Percentiles rank a stretch among this genome's conserved stretches.
phyloP scores from a whole-genome alignment of 345 rosid species.

The Lepidium africanum region DNA sequence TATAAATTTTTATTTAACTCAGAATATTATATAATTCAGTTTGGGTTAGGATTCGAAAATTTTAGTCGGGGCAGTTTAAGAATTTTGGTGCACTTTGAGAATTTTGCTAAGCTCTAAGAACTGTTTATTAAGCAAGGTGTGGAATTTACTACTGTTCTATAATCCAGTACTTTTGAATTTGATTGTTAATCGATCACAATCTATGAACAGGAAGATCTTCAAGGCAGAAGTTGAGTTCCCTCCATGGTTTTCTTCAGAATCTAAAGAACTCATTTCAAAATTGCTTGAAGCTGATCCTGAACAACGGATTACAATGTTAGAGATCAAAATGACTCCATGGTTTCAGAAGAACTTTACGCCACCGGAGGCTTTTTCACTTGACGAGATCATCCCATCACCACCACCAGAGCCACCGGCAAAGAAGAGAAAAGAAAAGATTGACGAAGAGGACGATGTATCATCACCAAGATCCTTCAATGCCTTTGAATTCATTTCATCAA shows the following conservation, averaged over 20 bases:
- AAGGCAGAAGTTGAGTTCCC: constrained; percentile 58
- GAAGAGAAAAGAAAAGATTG: neutral
- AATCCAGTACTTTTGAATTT: neutral
- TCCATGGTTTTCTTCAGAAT: constrained; percentile 52
- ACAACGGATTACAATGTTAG: constrained; percentile 49
- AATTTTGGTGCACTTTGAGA: too few relatives aligned
- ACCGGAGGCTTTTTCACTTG: constrained; percentile 31
- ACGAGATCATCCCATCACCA: constrained; percentile 21
- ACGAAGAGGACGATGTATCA: neutral
- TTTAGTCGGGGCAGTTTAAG: too few relatives aligned
- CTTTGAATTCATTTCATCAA: constrained; percentile 61
- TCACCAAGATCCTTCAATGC: constrained; percentile 53
- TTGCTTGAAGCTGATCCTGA: constrained; percentile 61
- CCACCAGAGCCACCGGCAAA: constrained; percentile 13
- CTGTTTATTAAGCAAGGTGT: too few relatives aligned
- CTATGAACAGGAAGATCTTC: constrained; percentile 49
- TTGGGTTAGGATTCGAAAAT: too few relatives aligned
- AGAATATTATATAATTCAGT: too few relatives aligned
- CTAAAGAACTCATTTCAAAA: constrained; percentile 42
- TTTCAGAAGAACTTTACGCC: constrained; percentile 45
- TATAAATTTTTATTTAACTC: too few relatives aligned
- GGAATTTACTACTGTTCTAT: too few relatives aligned
- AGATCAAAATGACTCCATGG: constrained; percentile 64
- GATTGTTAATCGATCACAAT: neutral
- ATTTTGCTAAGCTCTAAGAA: too few relatives aligned